Conservation (phyloP, 768 basidiomycete species). For the Suillus variegatus region DNA sequence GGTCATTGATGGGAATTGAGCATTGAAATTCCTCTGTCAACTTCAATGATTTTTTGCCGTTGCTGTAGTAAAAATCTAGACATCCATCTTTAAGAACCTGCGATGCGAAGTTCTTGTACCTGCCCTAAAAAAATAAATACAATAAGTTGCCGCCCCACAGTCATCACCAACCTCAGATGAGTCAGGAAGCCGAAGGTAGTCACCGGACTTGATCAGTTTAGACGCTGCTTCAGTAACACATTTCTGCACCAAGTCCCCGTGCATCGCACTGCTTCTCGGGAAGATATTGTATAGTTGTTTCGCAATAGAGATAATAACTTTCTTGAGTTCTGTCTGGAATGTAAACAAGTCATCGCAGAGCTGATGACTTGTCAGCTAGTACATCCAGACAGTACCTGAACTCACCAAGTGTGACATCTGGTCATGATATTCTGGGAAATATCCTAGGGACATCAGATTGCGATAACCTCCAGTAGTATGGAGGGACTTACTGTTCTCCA, state of each 20-base stretch:
- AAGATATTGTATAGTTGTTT: neutral
- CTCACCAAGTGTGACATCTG: neutral
- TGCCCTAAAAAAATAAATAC: neutral
- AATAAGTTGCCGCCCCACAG: neutral
- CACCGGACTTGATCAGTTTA: neutral
- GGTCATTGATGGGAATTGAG: neutral
- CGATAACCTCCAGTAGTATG: neutral
- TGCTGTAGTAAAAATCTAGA: neutral
- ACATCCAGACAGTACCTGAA: neutral
- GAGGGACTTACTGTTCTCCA: neutral
- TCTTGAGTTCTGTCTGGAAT: neutral
- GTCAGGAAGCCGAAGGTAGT: neutral
- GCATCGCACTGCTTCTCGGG: neutral
- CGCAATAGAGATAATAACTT: neutral
- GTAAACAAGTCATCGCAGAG: neutral
- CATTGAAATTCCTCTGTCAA: slow-evolving; percentile 9
- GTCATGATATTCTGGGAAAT: neutral
- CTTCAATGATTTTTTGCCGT: neutral
- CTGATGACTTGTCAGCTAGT: neutral
- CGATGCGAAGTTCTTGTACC: slow-evolving; percentile 10
- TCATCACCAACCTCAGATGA: neutral
- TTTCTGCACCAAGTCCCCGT: neutral
- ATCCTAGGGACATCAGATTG: neutral
- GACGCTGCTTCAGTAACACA: neutral
- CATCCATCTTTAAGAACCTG: neutral